Conservation (phyloP, 1,139 yeast genomes). For the Sporopachydermia cereana region DNA sequence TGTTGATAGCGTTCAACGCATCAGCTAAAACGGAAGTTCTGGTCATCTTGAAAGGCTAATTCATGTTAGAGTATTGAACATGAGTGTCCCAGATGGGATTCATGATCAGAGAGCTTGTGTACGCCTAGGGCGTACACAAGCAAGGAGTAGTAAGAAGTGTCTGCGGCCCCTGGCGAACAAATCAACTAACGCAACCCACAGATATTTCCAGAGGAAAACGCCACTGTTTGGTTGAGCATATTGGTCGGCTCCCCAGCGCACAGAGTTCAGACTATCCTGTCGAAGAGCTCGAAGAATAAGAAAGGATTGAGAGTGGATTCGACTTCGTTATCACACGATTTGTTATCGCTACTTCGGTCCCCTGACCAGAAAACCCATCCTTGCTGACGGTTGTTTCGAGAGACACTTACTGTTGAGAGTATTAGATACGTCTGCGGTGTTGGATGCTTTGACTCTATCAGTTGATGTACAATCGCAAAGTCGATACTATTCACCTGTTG, state of each 20-base stretch:
- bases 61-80: too few relatives aligned
- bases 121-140: neutral
- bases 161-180: slow-evolving; percentile 3
- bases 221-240: neutral
- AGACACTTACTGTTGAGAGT: too few relatives aligned
- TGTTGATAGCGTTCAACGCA: slow-evolving; percentile 96
- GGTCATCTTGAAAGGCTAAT: slow-evolving; percentile 51
- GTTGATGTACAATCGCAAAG: too few relatives aligned
- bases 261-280: neutral
- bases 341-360: too few relatives aligned
- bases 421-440: too few relatives aligned
- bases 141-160: neutral
- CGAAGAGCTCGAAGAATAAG: too few relatives aligned
- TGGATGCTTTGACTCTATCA: too few relatives aligned
- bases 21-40: slow-evolving; percentile 98
- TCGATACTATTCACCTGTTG: too few relatives aligned
- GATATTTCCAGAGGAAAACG: neutral
- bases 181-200: neutral
- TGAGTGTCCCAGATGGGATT: slow-evolving; percentile 5
- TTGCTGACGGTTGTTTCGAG: too few relatives aligned
- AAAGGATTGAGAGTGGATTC: too few relatives aligned
- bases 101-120: neutral
- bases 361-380: too few relatives aligned
- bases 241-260: slow-evolving; percentile 5
- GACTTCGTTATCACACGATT: too few relatives aligned